Base-by-base conservation (phyloP, 495 filamentous ascomycete species). In the Annulohypoxylon moriforme region DNA sequence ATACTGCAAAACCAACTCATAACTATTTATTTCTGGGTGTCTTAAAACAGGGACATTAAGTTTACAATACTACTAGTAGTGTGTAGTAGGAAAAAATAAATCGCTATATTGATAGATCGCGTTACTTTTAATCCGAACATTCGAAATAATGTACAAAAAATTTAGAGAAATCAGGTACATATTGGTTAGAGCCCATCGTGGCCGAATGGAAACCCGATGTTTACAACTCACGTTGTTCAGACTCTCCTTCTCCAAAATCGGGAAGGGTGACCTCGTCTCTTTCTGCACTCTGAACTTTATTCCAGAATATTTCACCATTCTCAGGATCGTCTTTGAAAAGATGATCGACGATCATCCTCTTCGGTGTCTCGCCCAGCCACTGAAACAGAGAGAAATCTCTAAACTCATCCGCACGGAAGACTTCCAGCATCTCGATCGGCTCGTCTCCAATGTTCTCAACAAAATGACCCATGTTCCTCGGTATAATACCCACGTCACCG, bases 311-410 rank as follows among this genome's bases (percentile, higher is more conserved):
- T 69, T 86, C 79, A 14, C 85, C 87, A 0, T 81, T 81, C 72
- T 86, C 80, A 14, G 81, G 77, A 64, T 90, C 85, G 22, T 81
- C 79, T 25, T 80, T 73, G 74, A 91, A 92, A 14, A 92, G 60
- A 69, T 88, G 85, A 53, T 91, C 89, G 22, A 82, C 81, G 22
- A 91, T 89, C 78, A 89, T 80, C 44, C 85, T 75, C 76, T 83
- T 79, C 22, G 89, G 90, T 13, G 88, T 90, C 80, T 89, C 86
- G 4, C 88, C 89, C 71, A 92, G 75, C 90, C 89, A 92, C 76
- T 92, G 88, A 73, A 89, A 89, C 14, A 91, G 79, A 4, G 85
- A 88, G 71, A 92, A 89, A 60, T 91, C 89, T 38, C 84, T 78
- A 66, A 89, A 89, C 67, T 85, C 78, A 57, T 89, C 87, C 0